Conservation (phyloP, 768 basidiomycete species). For the Amyloporia xantha region DNA sequence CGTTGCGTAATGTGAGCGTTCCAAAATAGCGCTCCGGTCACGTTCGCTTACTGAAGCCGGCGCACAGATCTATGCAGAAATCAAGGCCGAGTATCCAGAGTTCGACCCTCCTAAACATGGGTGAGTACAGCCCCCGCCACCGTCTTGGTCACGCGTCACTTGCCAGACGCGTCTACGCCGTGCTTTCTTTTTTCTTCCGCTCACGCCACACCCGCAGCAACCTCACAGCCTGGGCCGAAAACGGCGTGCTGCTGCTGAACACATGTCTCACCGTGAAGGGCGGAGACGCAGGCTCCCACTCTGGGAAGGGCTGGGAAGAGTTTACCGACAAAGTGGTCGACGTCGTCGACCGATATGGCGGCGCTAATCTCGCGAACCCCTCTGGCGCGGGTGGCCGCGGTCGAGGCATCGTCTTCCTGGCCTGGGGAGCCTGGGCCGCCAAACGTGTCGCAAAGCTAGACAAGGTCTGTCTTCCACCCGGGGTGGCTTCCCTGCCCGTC, state of each 20-base stretch:
- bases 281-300: constrained; percentile 71
- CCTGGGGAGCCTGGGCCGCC: constrained; percentile 85
- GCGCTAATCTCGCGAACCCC: constrained; percentile 52
- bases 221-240: constrained; percentile 71
- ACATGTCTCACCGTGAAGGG: constrained; percentile 87
- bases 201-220: constrained; percentile 43
- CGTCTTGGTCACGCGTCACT: background rate
- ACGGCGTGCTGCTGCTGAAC: constrained; percentile 88
- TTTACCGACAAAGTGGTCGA: constrained; percentile 84
- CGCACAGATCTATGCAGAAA: constrained; percentile 77
- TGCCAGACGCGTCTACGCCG: background rate
- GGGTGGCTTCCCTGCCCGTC: background rate
- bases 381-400: constrained; percentile 45
- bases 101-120: constrained; percentile 81
- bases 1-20: constrained; percentile 65
- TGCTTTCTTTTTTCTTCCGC: background rate
- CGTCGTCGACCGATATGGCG: constrained; percentile 69
- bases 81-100: constrained; percentile 73
- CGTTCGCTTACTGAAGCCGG: background rate
- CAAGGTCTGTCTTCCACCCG: constrained; percentile 39
- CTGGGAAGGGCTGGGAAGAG: constrained; percentile 82
- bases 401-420: constrained; percentile 79
- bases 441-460: constrained; percentile 76
- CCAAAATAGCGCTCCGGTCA: background rate
- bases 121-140: constrained; percentile 36